Base-by-base conservation (phyloP, 257 asterid species). In the Anisodus tanguticus region DNA sequence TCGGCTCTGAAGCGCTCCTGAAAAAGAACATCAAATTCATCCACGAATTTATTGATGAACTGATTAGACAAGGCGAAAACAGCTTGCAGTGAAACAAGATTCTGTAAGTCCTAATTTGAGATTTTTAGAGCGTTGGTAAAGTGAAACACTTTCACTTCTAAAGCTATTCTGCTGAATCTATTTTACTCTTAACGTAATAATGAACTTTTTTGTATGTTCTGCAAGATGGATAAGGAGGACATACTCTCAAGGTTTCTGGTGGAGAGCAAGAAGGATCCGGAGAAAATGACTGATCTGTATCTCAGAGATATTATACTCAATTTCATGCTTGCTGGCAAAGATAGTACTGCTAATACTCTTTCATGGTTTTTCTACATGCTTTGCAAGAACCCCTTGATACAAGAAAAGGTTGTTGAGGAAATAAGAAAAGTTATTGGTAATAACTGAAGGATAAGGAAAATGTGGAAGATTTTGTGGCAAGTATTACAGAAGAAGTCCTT, bases 301-400 rank as follows among this genome's bases (percentile, higher is more conserved):
- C 87, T 92, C 57, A 86, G 93, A 81, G 96, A 93, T 71, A 90
- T 91, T 11, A 90, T 94, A 79, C 88, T 92, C 41, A 94, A 84
- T 57, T 94, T 92, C 85, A 85, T 94, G 86, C 82, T 91, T 62
- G 97, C 95, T 31, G 95, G 97, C 41, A 93, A 93, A 87, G 95
- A 93, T 84, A 82, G 89, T 6, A 92, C 95, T 6, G 94, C 97
- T 10, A 91, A 89, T 88, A 91, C 95, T 49, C 94, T 93, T 45
- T 88, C 93, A 60, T 94, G 97, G 97, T 92, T 92, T 83, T 84
- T 92, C 81, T 93, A 89, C 39, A 59, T 87, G 81, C 88, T 93
- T 6, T 91, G 93, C 90, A 90, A 88, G 90, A 87, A 93, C 66
- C 93, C 95, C 0, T 1, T 85, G 9, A 86, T 91, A 77, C 95